Base-by-base conservation (phyloP, 2,329 filamentous ascomycete genomes). In the Metarhizium humberi region DNA sequence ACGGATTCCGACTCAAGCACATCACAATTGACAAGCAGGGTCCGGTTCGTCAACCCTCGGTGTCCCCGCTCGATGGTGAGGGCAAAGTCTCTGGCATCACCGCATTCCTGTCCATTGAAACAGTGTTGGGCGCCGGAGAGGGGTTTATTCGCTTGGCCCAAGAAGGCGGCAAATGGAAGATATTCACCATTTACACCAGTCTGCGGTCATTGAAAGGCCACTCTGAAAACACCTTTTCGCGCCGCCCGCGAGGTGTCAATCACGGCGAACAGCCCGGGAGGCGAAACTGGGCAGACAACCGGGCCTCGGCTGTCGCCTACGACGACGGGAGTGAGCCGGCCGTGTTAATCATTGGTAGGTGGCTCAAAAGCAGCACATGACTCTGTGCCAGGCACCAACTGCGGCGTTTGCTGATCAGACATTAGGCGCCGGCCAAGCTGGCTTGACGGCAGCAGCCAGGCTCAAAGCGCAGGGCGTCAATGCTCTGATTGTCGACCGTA, bases 111-210 rank as follows among this genome's bases (percentile, higher is more conserved):
- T 74, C 66, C 0, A 69, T 84, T 20, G 73, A 78, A 3, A 85
- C 79, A 0, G 68, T 72, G 5, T 60, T 80, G 1, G 85, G 85
- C 0, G 60, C 61, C 0, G 86, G 84, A 0, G 67, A 74, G 1
- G 86, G 85, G 1, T 60, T 87, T 1, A 72, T 79, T 0, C 72
- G 81, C 3, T 65, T 88, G 0, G 71, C 75, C 0, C 66, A 74
- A 42, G 68, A 73, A 50, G 65, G 67, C 0, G 70, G 66, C 0
- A 40, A 56, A 2, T 88, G 83, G 84, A 85, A 82, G 63, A 78
- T 82, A 0, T 86, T 81, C 58, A 84, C 82, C 1, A 61, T 88
- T 0, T 87, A 82, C 62, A 88, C 85, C 0, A 72, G 75, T 0
- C 69, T 89, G 5, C 63, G 74, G 2, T 75, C 79, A 42, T 59